Conservation (phyloP, 306 rosid species). For the Vigna mungo region DNA sequence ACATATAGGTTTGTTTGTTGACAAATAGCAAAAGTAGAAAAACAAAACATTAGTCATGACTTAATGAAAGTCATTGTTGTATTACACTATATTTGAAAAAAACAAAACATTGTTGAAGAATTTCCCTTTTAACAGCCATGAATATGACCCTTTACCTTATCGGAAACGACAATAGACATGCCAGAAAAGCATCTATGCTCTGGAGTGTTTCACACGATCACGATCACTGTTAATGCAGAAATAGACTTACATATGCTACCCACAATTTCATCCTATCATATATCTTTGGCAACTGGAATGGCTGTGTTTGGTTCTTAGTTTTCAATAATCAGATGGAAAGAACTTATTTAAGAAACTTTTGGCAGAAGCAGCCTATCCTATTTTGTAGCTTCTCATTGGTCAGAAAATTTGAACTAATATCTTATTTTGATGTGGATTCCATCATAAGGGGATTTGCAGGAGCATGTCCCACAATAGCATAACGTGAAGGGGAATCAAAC, state of each 20-base stretch:
- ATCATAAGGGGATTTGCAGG: neutral
- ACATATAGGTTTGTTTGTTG: too few species aligned
- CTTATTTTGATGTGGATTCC: neutral
- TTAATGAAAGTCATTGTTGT: neutral
- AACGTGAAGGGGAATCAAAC: slow-evolving; percentile 33
- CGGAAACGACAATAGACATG: slow-evolving; percentile 11
- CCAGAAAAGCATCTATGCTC: slow-evolving; percentile 18
- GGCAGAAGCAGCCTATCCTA: slow-evolving; percentile 32
- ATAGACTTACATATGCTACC: slow-evolving; percentile 20
- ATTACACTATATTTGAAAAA: neutral
- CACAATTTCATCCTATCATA: neutral
- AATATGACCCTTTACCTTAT: slow-evolving; percentile 17
- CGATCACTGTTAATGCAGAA: slow-evolving; percentile 5
- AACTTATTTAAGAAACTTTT: slow-evolving; percentile 13
- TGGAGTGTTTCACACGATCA: neutral
- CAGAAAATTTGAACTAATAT: neutral
- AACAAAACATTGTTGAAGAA: neutral
- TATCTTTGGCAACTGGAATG: neutral
- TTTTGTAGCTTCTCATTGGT: neutral
- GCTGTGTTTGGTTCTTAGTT: neutral
- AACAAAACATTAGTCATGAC: neutral
- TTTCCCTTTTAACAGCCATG: neutral
- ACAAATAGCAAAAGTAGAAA: neutral
- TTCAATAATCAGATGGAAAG: slow-evolving; percentile 29
- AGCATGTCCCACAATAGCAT: slow-evolving; percentile 37